Evolutionary conservation across 164 flowering plant genomes (phyloP).

Genomic region (Echeveria elegans): DNA sequence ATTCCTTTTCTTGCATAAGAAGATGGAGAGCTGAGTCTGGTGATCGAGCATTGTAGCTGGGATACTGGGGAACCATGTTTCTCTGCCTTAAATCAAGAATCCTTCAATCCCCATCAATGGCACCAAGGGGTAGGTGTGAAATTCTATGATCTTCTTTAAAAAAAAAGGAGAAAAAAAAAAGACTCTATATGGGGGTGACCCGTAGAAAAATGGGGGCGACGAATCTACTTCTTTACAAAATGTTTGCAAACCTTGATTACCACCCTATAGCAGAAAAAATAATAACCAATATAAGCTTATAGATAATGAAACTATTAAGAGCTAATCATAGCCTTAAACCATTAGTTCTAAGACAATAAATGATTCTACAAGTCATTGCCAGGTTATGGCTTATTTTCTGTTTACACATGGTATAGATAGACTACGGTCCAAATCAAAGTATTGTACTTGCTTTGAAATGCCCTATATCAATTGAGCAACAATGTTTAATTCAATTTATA

Average conservation of each 20-base stretch:
- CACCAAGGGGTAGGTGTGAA: too few relatives aligned
- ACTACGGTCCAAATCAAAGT: not conserved
- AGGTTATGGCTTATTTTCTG: too few relatives aligned
- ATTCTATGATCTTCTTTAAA: too few relatives aligned
- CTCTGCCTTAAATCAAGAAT: not conserved
- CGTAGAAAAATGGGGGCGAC: not conserved
- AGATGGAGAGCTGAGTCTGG: not conserved
- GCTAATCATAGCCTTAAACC: not conserved
- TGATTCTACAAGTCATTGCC: not conserved
- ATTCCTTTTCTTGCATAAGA: not conserved
- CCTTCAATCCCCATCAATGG: too few relatives aligned
- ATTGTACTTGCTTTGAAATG: not conserved
- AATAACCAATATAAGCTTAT: not conserved
- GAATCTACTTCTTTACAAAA: not conserved
- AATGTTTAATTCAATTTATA: too few relatives aligned
- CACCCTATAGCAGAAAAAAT: not conserved
- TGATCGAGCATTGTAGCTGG: not conserved
- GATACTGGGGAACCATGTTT: constrained; percentile 1
- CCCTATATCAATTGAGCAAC: not conserved
- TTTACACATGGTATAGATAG: too few relatives aligned
- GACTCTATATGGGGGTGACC: constrained; percentile 1
- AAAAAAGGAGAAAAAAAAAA: too few relatives aligned
- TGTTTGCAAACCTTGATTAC: not conserved
- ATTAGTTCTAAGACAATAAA: not conserved
- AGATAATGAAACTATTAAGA: not conserved